Evolutionary conservation across 108 stramenopile species (phyloP), one percentile per base, ranked within the genome.

Genomic region (Craspedostauros australis): DNA sequence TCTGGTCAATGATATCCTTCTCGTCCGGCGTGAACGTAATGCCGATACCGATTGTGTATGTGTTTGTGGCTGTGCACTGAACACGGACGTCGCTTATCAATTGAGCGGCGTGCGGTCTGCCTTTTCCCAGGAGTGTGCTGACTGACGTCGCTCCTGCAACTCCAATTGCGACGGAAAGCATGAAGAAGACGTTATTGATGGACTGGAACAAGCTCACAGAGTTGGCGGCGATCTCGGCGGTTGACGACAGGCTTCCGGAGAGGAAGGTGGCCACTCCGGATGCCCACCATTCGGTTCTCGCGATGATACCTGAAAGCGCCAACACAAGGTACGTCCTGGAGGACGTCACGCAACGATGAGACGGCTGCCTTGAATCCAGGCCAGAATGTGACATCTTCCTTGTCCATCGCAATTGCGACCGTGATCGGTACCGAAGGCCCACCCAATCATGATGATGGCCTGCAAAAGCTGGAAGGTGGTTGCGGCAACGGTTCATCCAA

Each of bases 251-350:
- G n/a, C n/a, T n/a, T n/a, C n/a, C n/a, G n/a, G n/a, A n/a, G n/a
- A n/a, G n/a, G n/a, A n/a, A n/a, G n/a, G n/a, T n/a, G n/a, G n/a
- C n/a, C n/a, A n/a, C n/a, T n/a, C n/a, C n/a, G n/a, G n/a, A n/a
- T n/a, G n/a, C n/a, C n/a, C n/a, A n/a, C 83, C 83, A 80, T 61
- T 80, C 83, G 1, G 74, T 68, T 28, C 80, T 85, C 6, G 64
- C 54, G 6, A 86, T 41, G 3, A 86, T 64, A 19, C 84, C 84
- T 15, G 84, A 80, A 8, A 86, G 15, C 0, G 79, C 84, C 7
- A 86, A 43, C 2, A 24, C 45, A 3, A 80, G 38, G 55, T 86
- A 86, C n/a, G n/a, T n/a, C n/a, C 39, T 79, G 64, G 12, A 37
- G 11, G 28, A 65, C 46, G 14, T 75, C 78, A 15, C 14, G 22